Evolutionary conservation across 306 rosid species (phyloP).

Genomic region (Adenanthera pavonina): DNA sequence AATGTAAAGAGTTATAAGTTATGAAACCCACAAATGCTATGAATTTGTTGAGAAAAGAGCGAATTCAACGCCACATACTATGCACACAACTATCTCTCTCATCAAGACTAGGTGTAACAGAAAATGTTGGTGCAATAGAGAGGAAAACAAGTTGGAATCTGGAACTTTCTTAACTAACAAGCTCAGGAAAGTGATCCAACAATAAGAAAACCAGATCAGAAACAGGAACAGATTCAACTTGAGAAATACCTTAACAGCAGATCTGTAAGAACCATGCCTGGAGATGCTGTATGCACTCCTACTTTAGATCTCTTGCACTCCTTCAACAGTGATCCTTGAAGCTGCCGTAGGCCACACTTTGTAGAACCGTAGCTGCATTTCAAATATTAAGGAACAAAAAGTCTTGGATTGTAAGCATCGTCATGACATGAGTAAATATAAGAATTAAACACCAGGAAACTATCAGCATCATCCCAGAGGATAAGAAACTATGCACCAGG

Average conservation of each 20-base stretch:
- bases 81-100: not conserved
- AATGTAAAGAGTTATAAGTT: not conserved
- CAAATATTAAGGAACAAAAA: slow-evolving; percentile 14
- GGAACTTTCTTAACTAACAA: not conserved
- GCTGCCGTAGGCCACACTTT: slow-evolving; percentile 91
- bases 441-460: slow-evolving; percentile 1
- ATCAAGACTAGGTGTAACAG: not conserved
- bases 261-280: slow-evolving; percentile 98
- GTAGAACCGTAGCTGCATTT: slow-evolving; percentile 87
- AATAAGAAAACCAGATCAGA: not conserved
- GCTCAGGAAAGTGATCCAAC: slow-evolving; percentile 13
- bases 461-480: slow-evolving; percentile 12
- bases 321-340: slow-evolving; percentile 82
- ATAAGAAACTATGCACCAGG: slow-evolving; percentile 28
- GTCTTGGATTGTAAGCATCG: slow-evolving; percentile 31
- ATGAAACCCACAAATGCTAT: slow-evolving; percentile 8
- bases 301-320: slow-evolving; percentile 87
- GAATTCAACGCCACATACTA: not conserved
- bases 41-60: not conserved
- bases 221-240: slow-evolving; percentile 27
- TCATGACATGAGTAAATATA: slow-evolving; percentile 21
- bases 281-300: slow-evolving; percentile 94
- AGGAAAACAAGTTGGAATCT: not conserved
- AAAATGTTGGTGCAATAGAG: slow-evolving; percentile 15
- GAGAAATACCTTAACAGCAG: slow-evolving; percentile 73